Evolutionary conservation across 305 asterid genomes (phyloP).

Genomic region (Withania somnifera): DNA sequence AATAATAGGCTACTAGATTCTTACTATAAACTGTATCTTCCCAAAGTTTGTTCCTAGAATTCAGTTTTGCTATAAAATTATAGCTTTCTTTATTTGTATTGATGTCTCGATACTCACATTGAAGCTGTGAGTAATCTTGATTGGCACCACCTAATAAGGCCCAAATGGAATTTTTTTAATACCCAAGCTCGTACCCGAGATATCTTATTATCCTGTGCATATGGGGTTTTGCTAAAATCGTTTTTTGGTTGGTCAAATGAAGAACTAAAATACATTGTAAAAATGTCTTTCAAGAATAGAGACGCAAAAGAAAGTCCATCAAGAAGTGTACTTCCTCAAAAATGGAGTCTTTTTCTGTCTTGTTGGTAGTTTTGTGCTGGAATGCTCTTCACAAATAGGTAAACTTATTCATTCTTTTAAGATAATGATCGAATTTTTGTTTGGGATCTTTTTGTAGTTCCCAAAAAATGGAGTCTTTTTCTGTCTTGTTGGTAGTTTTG

Average conservation of each 20-base stretch:
- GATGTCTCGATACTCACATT: too few species aligned
- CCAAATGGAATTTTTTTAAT: too few species aligned
- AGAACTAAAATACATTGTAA: neutral
- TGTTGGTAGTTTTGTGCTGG: constrained; percentile 14
- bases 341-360: constrained; percentile 11
- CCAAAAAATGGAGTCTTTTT: constrained; percentile 9
- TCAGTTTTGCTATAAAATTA: too few species aligned
- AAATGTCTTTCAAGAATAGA: constrained; percentile 11
- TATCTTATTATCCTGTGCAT: neutral
- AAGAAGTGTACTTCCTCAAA: constrained; percentile 1
- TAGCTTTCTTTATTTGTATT: too few species aligned
- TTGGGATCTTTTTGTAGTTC: neutral
- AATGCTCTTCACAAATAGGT: constrained; percentile 54
- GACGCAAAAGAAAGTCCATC: constrained; percentile 3
- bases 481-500: constrained; percentile 12
- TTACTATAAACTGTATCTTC: neutral
- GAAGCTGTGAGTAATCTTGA: neutral
- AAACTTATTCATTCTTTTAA: neutral
- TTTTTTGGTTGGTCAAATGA: too few species aligned
- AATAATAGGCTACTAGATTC: neutral
- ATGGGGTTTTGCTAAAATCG: too few species aligned
- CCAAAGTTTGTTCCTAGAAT: neutral
- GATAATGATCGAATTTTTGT: neutral
- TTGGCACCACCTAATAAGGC: neutral
- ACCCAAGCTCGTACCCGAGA: neutral